Evolutionary conservation across 805 yeast genomes (phyloP), one percentile per base, ranked within the genome.

Genomic region (Candida mattraensis): DNA sequence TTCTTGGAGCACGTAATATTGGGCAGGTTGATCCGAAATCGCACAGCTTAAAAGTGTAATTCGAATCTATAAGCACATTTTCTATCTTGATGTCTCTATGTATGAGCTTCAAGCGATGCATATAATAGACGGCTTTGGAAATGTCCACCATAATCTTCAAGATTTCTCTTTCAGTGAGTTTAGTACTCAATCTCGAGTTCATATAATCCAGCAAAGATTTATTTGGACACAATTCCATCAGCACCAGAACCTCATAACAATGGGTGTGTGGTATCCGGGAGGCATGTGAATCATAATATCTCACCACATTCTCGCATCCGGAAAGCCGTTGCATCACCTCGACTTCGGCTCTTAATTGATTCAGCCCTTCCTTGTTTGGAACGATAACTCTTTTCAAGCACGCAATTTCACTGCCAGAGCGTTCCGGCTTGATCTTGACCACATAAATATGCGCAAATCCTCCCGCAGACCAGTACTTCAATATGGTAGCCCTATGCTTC

Each of bases 21-120:
- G 81, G 72, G 7, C 86, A 72, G 1, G 93, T 83, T 1, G 96
- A 87, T 3, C 99, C 99, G 63, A 93, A 93, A 64, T 93, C 99
- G 54, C 95, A 85, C 15, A 93, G 65, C 57, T 88, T 89, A 65
- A 83, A 93, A 47, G 72, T 70, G 40, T 80, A 77, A 3, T 71
- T 58, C 3, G 73, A 64, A 57, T 86, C 88, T 23, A 93, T 85
- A 39, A 91, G 68, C 13, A 91, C 96, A 60, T 91, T 93, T 57
- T 91, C 98, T 45, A 93, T 88, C 65, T 93, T 93, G 47, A 91
- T 78, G 64, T 93, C 98, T 29, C 98, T 72, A 61, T 91, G 99
- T 37, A 91, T 81, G 54, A 91, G 66, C 26, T 85, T 80, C 37
- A 77, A 54, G 34, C 73, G 71, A 63, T 91, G 99, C 96, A 93